phyloP scores from a whole-genome alignment of 805 yeast species.

The Nakazawaea anatomiae region DNA sequence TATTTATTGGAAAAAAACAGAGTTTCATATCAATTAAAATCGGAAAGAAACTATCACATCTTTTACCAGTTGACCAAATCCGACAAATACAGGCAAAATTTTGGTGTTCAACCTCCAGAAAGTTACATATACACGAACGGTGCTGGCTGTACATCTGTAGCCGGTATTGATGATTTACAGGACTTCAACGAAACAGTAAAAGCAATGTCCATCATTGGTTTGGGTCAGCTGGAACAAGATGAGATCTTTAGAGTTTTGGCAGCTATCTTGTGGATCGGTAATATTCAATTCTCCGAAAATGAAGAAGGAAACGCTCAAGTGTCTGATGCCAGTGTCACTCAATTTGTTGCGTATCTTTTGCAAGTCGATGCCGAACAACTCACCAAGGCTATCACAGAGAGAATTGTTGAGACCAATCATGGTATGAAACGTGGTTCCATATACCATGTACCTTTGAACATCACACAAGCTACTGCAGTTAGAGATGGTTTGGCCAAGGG shows the following conservation, averaged over 20 bases:
- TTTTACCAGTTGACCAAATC: constrained; percentile 93
- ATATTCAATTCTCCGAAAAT: constrained; percentile 78
- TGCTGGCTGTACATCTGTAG: constrained; percentile 80
- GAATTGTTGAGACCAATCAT: constrained; percentile 85
- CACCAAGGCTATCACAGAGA: constrained; percentile 63
- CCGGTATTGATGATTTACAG: constrained; percentile 73
- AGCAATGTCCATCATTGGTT: constrained; percentile 88
- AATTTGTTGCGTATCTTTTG: constrained; percentile 86
- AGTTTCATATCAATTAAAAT: constrained; percentile 89
- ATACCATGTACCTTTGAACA: constrained; percentile 89
- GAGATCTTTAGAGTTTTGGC: constrained; percentile 82
- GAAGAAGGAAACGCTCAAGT: constrained; percentile 81
- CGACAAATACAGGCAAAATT: constrained; percentile 72
- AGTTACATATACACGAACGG: constrained; percentile 84
- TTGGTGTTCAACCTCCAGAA: constrained; percentile 93
- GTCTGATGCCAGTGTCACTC: constrained; percentile 84
- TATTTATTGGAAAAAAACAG: constrained; percentile 91
- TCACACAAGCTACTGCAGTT: constrained; percentile 90
- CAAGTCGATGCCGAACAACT: constrained; percentile 70
- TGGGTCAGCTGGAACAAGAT: constrained; percentile 79
- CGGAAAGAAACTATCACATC: constrained; percentile 95
- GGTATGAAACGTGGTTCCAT: constrained; percentile 89
- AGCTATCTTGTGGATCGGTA: constrained; percentile 91
- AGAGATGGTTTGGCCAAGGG: constrained; percentile 95
- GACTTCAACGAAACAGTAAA: constrained; percentile 77